Evolutionary conservation across 78 protist species (phyloP).

Genomic region (Chrysochromulina tobinii): DNA sequence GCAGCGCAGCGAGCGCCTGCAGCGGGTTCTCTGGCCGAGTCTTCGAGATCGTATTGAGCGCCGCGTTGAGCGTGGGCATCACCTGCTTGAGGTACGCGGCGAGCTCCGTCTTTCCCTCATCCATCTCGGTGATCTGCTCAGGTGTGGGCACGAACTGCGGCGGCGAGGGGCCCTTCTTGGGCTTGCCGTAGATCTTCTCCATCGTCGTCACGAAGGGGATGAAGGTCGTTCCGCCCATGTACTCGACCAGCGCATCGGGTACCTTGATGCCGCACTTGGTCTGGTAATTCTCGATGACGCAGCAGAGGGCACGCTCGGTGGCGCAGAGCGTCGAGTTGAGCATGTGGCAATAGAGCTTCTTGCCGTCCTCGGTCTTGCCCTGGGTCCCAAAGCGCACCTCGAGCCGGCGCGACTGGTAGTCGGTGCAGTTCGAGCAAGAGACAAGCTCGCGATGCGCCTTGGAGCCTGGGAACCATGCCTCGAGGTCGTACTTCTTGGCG

Average conservation of each 20-base stretch:
- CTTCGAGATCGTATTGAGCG: not conserved
- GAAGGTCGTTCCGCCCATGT: not conserved
- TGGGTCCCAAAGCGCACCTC: slow-evolving; percentile 78
- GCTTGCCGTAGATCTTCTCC: not conserved
- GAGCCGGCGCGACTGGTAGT: slow-evolving; percentile 91
- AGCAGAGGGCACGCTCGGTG: slow-evolving; percentile 95
- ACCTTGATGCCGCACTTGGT: slow-evolving; percentile 48
- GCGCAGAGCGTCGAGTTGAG: slow-evolving; percentile 97
- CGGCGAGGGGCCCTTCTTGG: not conserved
- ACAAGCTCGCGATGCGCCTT: slow-evolving; percentile 96
- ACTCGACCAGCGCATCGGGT: not conserved
- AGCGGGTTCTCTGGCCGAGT: not conserved
- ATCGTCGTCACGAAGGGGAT: not conserved
- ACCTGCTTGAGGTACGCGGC: not conserved
- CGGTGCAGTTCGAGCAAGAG: slow-evolving; percentile 99
- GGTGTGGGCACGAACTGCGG: not conserved
- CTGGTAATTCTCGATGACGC: slow-evolving; percentile 98
- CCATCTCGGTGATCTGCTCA: not conserved
- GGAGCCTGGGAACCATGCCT: slow-evolving; percentile 97
- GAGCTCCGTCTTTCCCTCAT: not conserved
- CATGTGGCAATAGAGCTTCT: slow-evolving; percentile 15
- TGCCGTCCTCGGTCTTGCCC: not conserved
- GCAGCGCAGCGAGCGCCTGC: not conserved
- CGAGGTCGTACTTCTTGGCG: slow-evolving; percentile 98
- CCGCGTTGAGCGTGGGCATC: not conserved